Evolutionary conservation across 176 grass and related monocot genomes (phyloP).

Genomic region (Cocos nucifera): DNA sequence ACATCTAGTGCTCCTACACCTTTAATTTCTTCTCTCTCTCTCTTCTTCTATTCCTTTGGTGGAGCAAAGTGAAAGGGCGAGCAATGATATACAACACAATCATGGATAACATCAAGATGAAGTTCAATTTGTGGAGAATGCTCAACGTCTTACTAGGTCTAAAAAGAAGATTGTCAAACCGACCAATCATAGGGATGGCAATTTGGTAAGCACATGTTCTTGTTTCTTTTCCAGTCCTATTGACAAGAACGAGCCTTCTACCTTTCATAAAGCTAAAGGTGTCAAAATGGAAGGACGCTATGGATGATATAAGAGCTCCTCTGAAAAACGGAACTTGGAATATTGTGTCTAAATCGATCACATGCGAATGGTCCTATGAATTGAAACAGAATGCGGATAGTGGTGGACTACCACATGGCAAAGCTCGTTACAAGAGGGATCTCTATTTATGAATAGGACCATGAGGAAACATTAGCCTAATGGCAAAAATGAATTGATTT

Average conservation of each 20-base stretch:
- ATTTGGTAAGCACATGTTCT: background rate
- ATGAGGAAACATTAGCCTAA: too few species aligned
- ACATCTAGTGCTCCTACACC: background rate
- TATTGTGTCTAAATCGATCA: too few species aligned
- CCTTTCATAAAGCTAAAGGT: background rate
- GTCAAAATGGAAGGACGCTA: background rate
- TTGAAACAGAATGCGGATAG: too few species aligned
- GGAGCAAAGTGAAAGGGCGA: background rate
- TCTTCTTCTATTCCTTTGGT: background rate
- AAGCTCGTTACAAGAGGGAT: too few species aligned
- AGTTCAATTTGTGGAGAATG: background rate
- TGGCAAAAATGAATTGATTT: too few species aligned
- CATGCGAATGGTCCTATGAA: too few species aligned
- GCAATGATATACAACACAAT: background rate
- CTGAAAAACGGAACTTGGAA: background rate
- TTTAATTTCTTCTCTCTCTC: background rate
- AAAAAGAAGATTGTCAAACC: background rate
- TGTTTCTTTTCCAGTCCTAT: too few species aligned
- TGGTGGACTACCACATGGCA: too few species aligned
- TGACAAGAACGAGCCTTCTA: too few species aligned
- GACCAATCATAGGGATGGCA: background rate
- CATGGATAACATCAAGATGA: background rate
- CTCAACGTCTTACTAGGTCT: background rate
- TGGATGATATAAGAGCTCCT: background rate
- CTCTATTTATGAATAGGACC: too few species aligned